Evolutionary conservation across 176 grass and related monocot genomes (phyloP), one percentile per base, ranked within the genome.

Genomic region (Secale cereale): DNA sequence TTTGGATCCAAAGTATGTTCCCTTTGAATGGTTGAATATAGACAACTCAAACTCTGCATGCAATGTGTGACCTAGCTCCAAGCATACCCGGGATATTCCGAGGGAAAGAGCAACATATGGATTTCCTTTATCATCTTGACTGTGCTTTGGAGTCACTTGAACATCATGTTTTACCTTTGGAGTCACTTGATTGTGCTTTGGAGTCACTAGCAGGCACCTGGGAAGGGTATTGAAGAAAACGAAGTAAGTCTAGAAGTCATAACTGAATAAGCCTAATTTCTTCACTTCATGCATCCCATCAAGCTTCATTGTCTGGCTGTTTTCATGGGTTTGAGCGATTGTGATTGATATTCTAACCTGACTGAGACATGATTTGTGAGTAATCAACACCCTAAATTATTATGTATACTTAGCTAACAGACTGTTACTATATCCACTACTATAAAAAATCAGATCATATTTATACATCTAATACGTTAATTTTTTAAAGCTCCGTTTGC

Each of bases 11-110:
- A 2, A 20, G 22, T 80, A 72, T 9, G 22, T 25, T 33, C 39
- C 54, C 14, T 28, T 73, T 73, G 84, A 80, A 25, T 80, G 66
- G 29, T 80, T 86, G 39, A 63, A 86, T 16, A 86, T 35, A 36
- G 77, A 86, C 15, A 86, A 20, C 76, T 79, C 76, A 9, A 86
- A 72, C 8, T 46, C 65, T 27, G 22, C 67, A 52, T 50, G 7
- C 15, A 80, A 20, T 8, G 16, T 29, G n/a, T 15, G 26, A 39
- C 57, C 85, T 39, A 11, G 28, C 39, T 74, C 72, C 19, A 81
- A 81, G 60, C 10, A 5, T 19, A 10, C 41, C 41, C 13, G 11
- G 41, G 11, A 14, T 0, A 45, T 14, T 12, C 13, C 14, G 14
- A 80, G 85, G 36, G 0, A 0, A 8, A 86, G 39, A 73, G 85